A percentile compares a stretch with the other conserved stretches of the same genome.
These are phyloP conservation scores for Kockovaella imperatae DNA, from an alignment of 768 basidiomycete species.

Conservation along the genomic window DNA sequence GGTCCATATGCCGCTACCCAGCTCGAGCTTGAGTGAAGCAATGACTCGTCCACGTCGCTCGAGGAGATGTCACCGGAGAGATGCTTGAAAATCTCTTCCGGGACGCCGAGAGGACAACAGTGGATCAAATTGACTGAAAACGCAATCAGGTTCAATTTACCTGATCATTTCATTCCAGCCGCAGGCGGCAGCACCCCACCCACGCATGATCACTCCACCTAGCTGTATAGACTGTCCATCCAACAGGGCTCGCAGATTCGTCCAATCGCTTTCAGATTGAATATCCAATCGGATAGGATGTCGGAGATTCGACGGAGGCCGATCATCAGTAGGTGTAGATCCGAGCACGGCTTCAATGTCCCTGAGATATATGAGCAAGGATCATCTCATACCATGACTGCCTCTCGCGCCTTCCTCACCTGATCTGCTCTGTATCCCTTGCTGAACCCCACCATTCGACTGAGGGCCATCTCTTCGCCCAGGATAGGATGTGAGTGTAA, in stretches of 20 bases:
- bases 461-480: conserved; percentile 5
- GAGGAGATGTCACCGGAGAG: conserved; percentile 18
- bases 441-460: conserved; percentile 25
- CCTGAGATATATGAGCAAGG: background rate
- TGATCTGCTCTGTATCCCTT: conserved; percentile 10
- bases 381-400: background rate
- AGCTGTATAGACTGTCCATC: background rate
- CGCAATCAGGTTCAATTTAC: background rate
- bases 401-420: conserved; percentile 7
- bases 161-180: background rate
- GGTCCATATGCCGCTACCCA: conserved; percentile 30
- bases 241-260: background rate
- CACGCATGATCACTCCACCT: conserved; percentile 16
- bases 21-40: conserved; percentile 7
- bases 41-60: background rate
- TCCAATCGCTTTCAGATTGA: no score
- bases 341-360: no score
- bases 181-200: conserved; percentile 1
- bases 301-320: no score
- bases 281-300: background rate
- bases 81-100: conserved; percentile 23
- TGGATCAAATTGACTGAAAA: conserved; percentile 28
- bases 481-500: conserved; percentile 17
- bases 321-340: no score
- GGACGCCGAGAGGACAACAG: conserved; percentile 14